Evolutionary conservation across 352 stramenopile genomes (phyloP), one percentile per base, ranked within the genome.

Genomic region (Phytophthora syringae): DNA sequence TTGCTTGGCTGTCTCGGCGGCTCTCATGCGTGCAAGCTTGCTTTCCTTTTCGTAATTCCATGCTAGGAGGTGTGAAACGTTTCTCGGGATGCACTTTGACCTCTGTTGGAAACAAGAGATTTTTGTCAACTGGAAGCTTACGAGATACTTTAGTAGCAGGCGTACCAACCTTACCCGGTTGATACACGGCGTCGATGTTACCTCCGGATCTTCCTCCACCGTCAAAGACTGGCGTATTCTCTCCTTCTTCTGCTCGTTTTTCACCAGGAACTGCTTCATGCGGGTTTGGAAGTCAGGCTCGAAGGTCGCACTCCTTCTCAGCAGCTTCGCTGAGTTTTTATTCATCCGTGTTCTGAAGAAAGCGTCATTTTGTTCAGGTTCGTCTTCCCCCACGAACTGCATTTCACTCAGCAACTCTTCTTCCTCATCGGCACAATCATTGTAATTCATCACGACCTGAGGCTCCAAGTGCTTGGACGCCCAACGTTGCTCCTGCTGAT

Each of bases 201-300:
- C 45, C 4, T 64, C 39, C 7, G 62, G 59, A 2, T 77, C 64
- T 40, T 77, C 70, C 22, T 69, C 53, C 47, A 78, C 55, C 12
- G 59, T 62, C 13, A 85, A 34, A 25, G 74, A 68, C 6, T 80
- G 64, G 13, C 72, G 78, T 47, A 90, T 73, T 39, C 72, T 72
- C 32, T 86, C 72, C 45, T 71, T 85, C 36, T 80, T 86, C 30
- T 74, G 63, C 20, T 77, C 58, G 22, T 69, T 80, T 43, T 83
- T 86, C 16, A 73, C 55, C 28, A 84, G 58, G 27, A 84, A 88
- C 22, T 79, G 61, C 20, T 72, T 76, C 76, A 93, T 80, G 7
- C 84, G 80, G 12, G 62, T 67, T 30, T 91, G 84, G 39, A 93
- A 91, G 39, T 90, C 68, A 0, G 79, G 71, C 42, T 90, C 79